Evolutionary conservation across 352 stramenopile species (phyloP).

Genomic region (Phytopythium chamaehyphon): DNA sequence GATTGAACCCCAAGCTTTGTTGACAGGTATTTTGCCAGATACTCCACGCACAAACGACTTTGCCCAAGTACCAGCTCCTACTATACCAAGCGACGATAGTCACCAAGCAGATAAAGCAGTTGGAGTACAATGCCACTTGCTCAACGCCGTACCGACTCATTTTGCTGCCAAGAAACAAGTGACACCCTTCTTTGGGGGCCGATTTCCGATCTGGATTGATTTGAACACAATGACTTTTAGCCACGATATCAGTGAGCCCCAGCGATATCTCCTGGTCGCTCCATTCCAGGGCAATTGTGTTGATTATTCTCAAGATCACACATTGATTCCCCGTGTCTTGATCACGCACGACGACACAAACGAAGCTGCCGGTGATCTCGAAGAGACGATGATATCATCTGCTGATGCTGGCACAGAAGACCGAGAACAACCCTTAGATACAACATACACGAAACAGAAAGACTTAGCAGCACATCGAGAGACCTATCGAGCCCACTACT

Average conservation of each 20-base stretch:
- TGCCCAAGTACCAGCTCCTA: no score
- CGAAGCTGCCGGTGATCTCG: no score
- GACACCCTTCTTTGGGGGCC: constrained; percentile 31
- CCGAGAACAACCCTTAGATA: background rate
- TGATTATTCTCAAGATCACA: background rate
- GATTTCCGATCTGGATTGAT: constrained; percentile 33
- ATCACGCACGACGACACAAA: no score
- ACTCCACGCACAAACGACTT: no score
- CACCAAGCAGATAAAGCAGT: background rate
- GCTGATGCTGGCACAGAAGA: background rate
- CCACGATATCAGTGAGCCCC: constrained; percentile 11
- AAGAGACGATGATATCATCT: no score
- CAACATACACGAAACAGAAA: background rate
- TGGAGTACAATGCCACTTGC: constrained; percentile 3
- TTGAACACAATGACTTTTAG: constrained; percentile 9
- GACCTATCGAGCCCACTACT: background rate
- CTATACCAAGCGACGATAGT: background rate
- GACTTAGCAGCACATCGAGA: background rate
- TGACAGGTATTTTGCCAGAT: no score
- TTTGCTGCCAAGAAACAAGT: background rate
- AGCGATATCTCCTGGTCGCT: constrained; percentile 29
- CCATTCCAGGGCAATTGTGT: constrained; percentile 9
- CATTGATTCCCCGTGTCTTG: no score
- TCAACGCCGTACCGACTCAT: background rate
- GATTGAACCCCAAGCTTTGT: no score